Base-by-base conservation (phyloP, 257 asterid genomes). In the Solanum ossicruentum region DNA sequence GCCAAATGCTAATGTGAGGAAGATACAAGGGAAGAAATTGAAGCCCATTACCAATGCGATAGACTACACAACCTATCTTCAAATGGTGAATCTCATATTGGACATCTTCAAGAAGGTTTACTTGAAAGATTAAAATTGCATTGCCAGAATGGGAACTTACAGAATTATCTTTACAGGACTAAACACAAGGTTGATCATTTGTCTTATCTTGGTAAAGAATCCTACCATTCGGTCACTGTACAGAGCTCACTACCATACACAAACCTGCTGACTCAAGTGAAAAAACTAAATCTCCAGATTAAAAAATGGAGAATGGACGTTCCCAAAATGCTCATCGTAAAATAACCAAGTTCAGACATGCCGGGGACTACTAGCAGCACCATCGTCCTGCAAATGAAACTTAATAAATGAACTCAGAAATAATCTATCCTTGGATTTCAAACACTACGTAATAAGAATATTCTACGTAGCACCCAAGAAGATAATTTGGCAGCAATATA, bases 331-430 rank as follows among this genome's bases (percentile, higher is more conserved):
- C 52, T 28, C 75, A 39, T 51, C 18, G 73, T 47, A 75, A 45
- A 81, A 56, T 52, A 81, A 49, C 77, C 86, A 86, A 80, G 51
- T 81, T 92, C 92, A 92, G 83, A 92, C 90, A 84, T 87, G 73
- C 91, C 84, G 90, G 84, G 87, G 87, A 87, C 73, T 89, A 86
- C 87, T 87, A 77, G 88, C 70, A 83, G 61, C 88, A 83, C 85
- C 89, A 66, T 88, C 93, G 17, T 85, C 95, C 97, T 94, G 96
- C 89, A 90, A 89, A 90, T 77, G 75, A 55, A 85, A 82, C 82
- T 70, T 41, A 20, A 43, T 86, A 21, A 61, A 85, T 12, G 20
- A 65, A 84, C 75, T 43, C 8, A 2, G 17, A 52, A 26, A 78
- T 41, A 78, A 10, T 78, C 26, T 26, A 26, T 16, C 17, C 26